Conservation (phyloP, 140 eudicot genomes). For the Oenanthe javanica region DNA sequence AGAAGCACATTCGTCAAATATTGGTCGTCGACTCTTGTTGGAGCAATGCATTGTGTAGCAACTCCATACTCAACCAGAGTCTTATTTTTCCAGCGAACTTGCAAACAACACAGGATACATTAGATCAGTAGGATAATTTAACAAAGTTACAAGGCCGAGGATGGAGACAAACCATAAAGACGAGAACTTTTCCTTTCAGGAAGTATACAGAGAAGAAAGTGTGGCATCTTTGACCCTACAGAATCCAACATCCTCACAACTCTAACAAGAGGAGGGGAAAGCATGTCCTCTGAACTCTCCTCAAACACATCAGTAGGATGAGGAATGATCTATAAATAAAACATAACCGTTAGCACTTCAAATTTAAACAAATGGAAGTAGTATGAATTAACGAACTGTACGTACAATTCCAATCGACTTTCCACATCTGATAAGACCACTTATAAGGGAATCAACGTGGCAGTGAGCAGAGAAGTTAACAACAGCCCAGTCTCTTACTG, state of each 20-base stretch:
- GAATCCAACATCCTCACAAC: conserved; percentile 57
- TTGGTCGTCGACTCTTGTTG: conserved; percentile 59
- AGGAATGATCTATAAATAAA: conserved; percentile 15
- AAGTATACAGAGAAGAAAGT: conserved; percentile 50
- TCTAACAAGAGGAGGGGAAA: conserved; percentile 38
- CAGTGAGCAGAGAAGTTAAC: conserved; percentile 38
- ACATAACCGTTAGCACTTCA: neutral
- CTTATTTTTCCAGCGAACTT: conserved; percentile 79
- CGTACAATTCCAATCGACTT: conserved; percentile 41
- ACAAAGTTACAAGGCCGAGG: neutral
- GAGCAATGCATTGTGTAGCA: conserved; percentile 74
- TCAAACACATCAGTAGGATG: conserved; percentile 32
- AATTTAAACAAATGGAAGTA: neutral
- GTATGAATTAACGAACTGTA: neutral
- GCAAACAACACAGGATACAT: neutral
- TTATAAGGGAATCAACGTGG: conserved; percentile 18
- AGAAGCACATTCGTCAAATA: conserved; percentile 33
- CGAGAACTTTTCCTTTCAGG: conserved; percentile 36
- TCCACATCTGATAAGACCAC: conserved; percentile 29
- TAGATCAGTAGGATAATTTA: conserved; percentile 22
- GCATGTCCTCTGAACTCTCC: conserved; percentile 34
- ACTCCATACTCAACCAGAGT: conserved; percentile 54
- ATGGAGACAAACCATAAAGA: conserved; percentile 36
- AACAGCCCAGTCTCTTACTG: neutral
- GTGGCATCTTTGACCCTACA: conserved; percentile 27